Evolutionary conservation across 345 rosid genomes (phyloP).

Genomic region (Gossypium raimondii): DNA sequence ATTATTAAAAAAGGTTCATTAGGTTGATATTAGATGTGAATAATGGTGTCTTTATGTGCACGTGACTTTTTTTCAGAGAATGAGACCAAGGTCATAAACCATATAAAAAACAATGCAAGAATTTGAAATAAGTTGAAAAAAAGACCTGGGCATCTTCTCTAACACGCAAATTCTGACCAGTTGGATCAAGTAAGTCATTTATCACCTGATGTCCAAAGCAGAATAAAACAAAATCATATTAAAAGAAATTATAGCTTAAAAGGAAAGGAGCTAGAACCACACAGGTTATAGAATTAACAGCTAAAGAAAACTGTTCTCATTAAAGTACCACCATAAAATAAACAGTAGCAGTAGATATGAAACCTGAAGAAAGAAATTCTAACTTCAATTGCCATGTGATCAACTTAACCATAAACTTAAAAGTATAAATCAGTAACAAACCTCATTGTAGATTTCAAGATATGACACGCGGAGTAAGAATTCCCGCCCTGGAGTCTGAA

Average conservation of each 20-base stretch:
- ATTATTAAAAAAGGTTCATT: slow-evolving; percentile 2
- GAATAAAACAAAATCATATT: slow-evolving; percentile 3
- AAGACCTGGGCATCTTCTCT: slow-evolving; percentile 98
- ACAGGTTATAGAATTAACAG: not conserved
- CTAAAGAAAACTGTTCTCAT: not conserved
- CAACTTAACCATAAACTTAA: slow-evolving; percentile 12
- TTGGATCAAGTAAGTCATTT: slow-evolving; percentile 98
- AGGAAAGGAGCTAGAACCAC: not conserved
- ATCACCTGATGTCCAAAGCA: slow-evolving; percentile 67
- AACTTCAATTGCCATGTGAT: slow-evolving; percentile 3
- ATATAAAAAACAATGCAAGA: not conserved
- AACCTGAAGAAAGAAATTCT: not conserved
- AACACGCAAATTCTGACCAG: slow-evolving; percentile 97
- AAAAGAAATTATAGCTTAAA: not conserved
- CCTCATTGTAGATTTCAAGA: slow-evolving; percentile 99
- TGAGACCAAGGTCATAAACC: not conserved
- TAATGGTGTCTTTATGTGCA: not conserved
- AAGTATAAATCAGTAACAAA: slow-evolving; percentile 26
- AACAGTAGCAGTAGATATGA: not conserved
- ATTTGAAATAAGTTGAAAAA: slow-evolving; percentile 17
- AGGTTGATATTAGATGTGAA: not conserved
- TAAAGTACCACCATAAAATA: not conserved
- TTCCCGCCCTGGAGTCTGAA: slow-evolving; percentile 99
- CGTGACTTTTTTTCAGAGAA: not conserved
- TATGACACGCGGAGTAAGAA: slow-evolving; percentile 96